Evolutionary conservation across 345 rosid species (phyloP).

Genomic region (Euphorbia peplus): DNA sequence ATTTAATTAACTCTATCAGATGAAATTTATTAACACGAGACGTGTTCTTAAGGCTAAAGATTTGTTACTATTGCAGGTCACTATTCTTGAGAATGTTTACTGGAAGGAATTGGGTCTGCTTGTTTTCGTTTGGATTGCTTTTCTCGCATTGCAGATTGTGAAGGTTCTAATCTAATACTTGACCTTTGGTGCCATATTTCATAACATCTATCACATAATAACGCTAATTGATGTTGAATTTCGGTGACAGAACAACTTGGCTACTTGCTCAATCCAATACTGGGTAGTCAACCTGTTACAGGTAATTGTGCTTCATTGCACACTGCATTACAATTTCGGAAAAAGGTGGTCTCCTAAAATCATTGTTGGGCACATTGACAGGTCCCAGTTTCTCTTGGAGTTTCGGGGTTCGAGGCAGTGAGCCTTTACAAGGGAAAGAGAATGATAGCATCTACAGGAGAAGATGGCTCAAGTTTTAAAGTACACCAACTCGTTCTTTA

Average conservation of each 20-base stretch:
- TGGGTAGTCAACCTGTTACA: slow-evolving; percentile 65
- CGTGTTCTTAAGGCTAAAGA: slow-evolving; percentile 4
- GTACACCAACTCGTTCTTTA: slow-evolving; percentile 51
- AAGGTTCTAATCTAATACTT: slow-evolving; percentile 30
- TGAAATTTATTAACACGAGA: neutral
- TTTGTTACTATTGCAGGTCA: slow-evolving; percentile 30
- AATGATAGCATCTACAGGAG: slow-evolving; percentile 61
- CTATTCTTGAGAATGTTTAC: slow-evolving; percentile 36
- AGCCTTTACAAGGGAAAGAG: slow-evolving; percentile 62
- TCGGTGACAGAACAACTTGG: slow-evolving; percentile 45
- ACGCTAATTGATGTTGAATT: slow-evolving; percentile 8
- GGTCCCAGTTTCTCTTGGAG: slow-evolving; percentile 71
- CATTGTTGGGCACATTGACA: no score
- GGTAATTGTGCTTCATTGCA: slow-evolving; percentile 39
- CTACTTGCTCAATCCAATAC: slow-evolving; percentile 56
- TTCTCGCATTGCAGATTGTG: slow-evolving; percentile 37
- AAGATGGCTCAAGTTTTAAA: slow-evolving; percentile 31
- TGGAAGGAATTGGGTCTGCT: slow-evolving; percentile 53
- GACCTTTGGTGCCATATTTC: no score
- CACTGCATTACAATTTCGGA: no score
- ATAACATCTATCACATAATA: no score
- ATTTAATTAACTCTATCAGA: slow-evolving; percentile 2
- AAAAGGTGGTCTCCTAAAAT: no score
- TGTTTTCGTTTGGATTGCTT: slow-evolving; percentile 33
- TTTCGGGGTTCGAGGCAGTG: slow-evolving; percentile 57